Evolutionary conservation across 106 monocot genomes (phyloP), one percentile per base, ranked within the genome.

Genomic region (Xerophyta viscosa): DNA sequence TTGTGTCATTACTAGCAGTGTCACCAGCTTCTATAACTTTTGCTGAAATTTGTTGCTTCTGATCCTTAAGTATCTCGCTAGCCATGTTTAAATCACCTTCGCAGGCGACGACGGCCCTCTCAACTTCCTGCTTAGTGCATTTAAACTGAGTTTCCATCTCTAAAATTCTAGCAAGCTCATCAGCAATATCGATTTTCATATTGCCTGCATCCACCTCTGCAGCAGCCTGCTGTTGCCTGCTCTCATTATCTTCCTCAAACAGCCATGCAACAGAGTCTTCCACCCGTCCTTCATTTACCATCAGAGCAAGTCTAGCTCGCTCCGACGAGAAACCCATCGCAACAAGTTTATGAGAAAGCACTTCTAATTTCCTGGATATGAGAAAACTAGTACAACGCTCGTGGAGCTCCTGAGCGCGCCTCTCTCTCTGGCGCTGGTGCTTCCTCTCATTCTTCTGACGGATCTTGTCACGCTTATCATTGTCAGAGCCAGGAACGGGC

Each of bases 381-480:
- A 96, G 73, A 20, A 70, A 81, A 18, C 74, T 63, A 21, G 41
- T 78, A 36, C 94, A 88, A 8, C 72, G 71, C 57, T 81, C 84
- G 43, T 81, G 84, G 36, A 94, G 55, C 30, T 94, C 94, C 45
- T 81, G 88, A 0, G 88, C 81, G 1, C 94, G 77, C 58, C 54
- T 66, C 66, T 88, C 88, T 61, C 54, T 77, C 50, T 94, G 94
- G 6, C 88, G 67, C 58, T 94, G 94, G 53, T 94, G 94, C 57
- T 94, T 94, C 68, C 48, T 84, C 66, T 94, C 94, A 53, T 94
- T 94, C 70, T 88, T 88, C 49, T 84, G 94, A 5, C 94, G 65
- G 28, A 79, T 85, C 66, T 88, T 96, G 15, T 96, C 94, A 12
- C 94, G 61, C 64, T 94, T 94, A 31, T 94, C 93, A 31, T 21